A percentile compares a stretch with the other conserved stretches of the same genome.
phyloP scores from a whole-genome alignment of 2,329 filamentous ascomycete genomes.

The Arachnopeziza araneosa region DNA sequence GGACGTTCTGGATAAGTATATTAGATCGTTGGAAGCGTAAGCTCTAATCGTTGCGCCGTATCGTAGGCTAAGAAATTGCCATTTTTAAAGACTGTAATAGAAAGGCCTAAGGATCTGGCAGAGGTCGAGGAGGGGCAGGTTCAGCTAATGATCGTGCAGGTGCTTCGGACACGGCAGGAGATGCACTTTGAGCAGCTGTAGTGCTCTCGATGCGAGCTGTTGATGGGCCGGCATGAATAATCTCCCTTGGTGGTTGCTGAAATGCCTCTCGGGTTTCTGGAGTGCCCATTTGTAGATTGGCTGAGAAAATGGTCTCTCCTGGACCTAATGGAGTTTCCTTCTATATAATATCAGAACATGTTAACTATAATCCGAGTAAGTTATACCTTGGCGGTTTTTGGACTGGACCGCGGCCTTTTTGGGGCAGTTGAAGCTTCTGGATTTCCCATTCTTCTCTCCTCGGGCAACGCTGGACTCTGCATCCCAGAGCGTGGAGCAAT shows the following conservation, averaged over 20 bases:
- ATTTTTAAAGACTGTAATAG: neutral
- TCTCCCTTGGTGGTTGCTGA: neutral
- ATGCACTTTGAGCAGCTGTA: neutral
- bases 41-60: neutral
- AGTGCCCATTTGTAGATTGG: conserved; percentile 2
- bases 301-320: conserved; percentile 19
- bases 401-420: conserved; percentile 16
- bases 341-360: neutral
- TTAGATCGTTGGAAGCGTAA: neutral
- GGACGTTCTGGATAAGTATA: neutral
- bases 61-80: neutral
- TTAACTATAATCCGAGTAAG: conserved; percentile 1
- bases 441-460: conserved; percentile 1
- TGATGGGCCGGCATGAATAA: neutral
- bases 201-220: neutral
- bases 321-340: neutral
- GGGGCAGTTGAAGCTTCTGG: conserved; percentile 15
- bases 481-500: conserved; percentile 6
- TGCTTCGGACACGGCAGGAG: neutral
- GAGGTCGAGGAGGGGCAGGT: neutral
- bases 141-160: neutral
- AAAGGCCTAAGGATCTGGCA: neutral
- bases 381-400: conserved; percentile 18
- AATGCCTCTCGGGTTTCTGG: neutral
- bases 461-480: neutral